Evolutionary conservation across 441 rosid genomes (phyloP).

Genomic region (Eugenia klotzschiana): DNA sequence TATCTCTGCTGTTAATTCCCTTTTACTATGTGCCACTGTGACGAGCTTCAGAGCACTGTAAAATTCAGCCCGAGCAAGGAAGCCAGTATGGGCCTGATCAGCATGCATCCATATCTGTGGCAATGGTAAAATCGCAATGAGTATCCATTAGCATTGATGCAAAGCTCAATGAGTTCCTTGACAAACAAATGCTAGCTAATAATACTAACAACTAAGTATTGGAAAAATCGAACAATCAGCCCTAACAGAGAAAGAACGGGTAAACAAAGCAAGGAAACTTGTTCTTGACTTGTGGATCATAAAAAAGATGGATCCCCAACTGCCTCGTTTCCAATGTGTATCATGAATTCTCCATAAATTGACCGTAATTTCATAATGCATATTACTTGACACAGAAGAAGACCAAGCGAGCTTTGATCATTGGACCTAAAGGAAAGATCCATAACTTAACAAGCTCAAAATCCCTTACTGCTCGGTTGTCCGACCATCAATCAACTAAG

Average conservation of each 20-base stretch:
- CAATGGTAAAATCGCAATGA: not conserved
- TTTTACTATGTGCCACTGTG: conserved; percentile 89
- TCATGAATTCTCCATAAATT: not conserved
- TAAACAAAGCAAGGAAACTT: not conserved
- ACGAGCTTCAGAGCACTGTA: conserved; percentile 77
- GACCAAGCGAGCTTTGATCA: not conserved
- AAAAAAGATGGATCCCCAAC: not conserved
- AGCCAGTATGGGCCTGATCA: conserved; percentile 58
- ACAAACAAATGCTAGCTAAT: not conserved
- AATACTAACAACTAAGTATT: not conserved
- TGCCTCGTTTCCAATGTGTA: not conserved
- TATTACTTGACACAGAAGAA: not conserved
- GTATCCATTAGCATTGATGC: not conserved
- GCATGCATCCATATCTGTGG: conserved; percentile 77
- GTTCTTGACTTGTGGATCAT: not conserved
- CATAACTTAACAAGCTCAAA: not conserved
- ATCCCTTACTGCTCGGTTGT: not conserved
- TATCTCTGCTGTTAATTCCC: conserved; percentile 81
- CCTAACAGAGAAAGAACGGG: not conserved
- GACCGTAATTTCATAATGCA: not conserved
- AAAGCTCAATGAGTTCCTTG: not conserved
- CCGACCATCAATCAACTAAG: not conserved
- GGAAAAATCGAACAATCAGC: not conserved
- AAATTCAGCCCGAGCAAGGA: conserved; percentile 75
- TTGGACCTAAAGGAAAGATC: not conserved